Evolutionary conservation across 202 grass and related monocot species (phyloP).

Genomic region (Brachypodium distachyon): DNA sequence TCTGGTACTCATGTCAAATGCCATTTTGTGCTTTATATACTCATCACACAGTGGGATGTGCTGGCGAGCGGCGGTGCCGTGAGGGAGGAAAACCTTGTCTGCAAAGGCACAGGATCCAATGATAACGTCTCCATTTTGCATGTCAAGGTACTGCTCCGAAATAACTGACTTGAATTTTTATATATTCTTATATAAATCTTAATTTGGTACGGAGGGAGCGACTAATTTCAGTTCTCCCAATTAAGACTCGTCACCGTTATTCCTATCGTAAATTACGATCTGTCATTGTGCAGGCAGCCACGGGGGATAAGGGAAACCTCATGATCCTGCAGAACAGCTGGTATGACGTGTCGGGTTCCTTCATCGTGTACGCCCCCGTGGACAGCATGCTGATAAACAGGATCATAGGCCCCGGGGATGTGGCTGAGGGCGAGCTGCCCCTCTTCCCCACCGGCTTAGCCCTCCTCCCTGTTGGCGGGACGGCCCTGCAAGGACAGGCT

Average conservation of each 20-base stretch:
- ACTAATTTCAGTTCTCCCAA: background rate
- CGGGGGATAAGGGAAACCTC: background rate
- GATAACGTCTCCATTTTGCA: slow-evolving; percentile 46
- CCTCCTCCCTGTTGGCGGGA: background rate
- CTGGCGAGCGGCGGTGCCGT: slow-evolving; percentile 19
- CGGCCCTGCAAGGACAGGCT: background rate
- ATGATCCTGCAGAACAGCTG: slow-evolving; percentile 53
- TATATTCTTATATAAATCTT: too few relatives aligned
- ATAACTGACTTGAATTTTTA: too few relatives aligned
- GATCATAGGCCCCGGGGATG: background rate
- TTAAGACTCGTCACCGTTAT: background rate
- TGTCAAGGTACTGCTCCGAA: slow-evolving; percentile 44
- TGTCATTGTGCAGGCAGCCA: background rate
- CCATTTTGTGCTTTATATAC: too few relatives aligned
- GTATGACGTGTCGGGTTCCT: slow-evolving; percentile 35
- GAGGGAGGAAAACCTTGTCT: slow-evolving; percentile 38
- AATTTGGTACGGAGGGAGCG: too few relatives aligned
- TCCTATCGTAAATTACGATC: background rate
- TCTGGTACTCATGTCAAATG: background rate
- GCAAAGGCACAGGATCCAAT: slow-evolving; percentile 11
- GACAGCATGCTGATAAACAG: slow-evolving; percentile 15
- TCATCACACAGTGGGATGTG: slow-evolving; percentile 47
- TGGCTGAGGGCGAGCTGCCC: background rate
- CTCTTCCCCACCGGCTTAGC: slow-evolving; percentile 33
- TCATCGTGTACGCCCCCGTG: slow-evolving; percentile 43